Evolutionary conservation across 2,329 filamentous ascomycete species (phyloP).

Genomic region (Fusarium pseudonygamai): DNA sequence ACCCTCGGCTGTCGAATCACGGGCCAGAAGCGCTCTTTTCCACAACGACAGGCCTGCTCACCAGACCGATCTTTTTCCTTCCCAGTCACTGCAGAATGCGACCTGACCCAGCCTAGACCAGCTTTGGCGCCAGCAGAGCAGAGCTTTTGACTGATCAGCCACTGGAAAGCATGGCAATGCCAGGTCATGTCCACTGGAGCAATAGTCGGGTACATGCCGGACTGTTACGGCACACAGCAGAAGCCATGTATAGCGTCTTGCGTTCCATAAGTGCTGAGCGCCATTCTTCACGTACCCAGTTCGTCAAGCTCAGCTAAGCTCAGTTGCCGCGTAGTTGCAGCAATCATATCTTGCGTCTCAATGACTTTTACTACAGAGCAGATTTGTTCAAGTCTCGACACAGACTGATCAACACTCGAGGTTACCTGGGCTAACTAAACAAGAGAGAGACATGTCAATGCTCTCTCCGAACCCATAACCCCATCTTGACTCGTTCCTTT

Average conservation of each 20-base stretch:
- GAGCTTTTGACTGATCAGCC: slow-evolving; percentile 32
- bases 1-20: slow-evolving; percentile 53
- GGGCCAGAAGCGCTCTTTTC: slow-evolving; percentile 31
- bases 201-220: slow-evolving; percentile 14
- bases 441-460: slow-evolving; percentile 12
- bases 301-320: neutral
- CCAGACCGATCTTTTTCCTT: slow-evolving; percentile 36
- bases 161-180: slow-evolving; percentile 10
- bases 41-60: slow-evolving; percentile 38
- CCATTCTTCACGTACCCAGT: neutral
- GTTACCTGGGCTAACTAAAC: neutral
- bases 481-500: slow-evolving; percentile 9
- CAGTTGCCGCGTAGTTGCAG: slow-evolving; percentile 15
- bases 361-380: neutral
- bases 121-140: slow-evolving; percentile 20
- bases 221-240: slow-evolving; percentile 13
- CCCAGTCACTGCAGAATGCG: slow-evolving; percentile 12
- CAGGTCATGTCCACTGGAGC: slow-evolving; percentile 1
- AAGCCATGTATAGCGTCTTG: slow-evolving; percentile 18
- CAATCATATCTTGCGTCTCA: slow-evolving; percentile 12
- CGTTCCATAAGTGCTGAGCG: slow-evolving; percentile 2
- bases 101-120: neutral
- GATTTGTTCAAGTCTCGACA: neutral
- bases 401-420: neutral
- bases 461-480: slow-evolving; percentile 6